phyloP scores from a whole-genome alignment of 148 eudicot genomes.

The Chenopodium quinoa region DNA sequence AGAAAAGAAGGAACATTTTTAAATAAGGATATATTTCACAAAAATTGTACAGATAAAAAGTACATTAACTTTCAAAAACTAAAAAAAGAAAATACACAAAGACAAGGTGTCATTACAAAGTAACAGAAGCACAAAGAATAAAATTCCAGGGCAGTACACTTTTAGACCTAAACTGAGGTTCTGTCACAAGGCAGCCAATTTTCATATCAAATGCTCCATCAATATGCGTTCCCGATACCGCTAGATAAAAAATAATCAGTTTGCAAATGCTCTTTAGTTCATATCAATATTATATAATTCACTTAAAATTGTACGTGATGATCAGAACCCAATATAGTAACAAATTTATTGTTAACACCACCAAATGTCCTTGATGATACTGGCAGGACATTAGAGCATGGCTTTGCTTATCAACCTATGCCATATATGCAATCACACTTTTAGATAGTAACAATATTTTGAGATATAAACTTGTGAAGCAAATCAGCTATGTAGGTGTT shows the following conservation, averaged over 20 bases:
- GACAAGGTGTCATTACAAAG: neutral
- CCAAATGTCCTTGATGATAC: neutral
- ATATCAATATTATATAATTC: neutral
- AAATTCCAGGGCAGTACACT: neutral
- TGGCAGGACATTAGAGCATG: neutral
- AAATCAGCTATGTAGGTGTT: neutral
- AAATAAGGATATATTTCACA: too few relatives aligned
- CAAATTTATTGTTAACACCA: too few relatives aligned
- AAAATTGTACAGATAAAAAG: neutral
- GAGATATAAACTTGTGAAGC: neutral
- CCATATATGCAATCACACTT: too few relatives aligned
- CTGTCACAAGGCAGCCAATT: constrained; percentile 1
- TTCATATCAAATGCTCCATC: neutral
- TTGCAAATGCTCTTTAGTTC: neutral
- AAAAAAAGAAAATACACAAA: too few relatives aligned
- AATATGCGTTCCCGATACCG: neutral
- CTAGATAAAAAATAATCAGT: neutral
- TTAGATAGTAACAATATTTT: neutral
- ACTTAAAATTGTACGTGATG: too few relatives aligned
- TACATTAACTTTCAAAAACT: too few relatives aligned
- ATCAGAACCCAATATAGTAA: too few relatives aligned
- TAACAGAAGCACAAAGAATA: neutral
- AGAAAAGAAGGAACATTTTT: neutral
- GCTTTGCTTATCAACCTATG: neutral
- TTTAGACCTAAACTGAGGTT: neutral